Evolutionary conservation across 495 filamentous ascomycete species (phyloP).

Genomic region (Annulohypoxylon moriforme): DNA sequence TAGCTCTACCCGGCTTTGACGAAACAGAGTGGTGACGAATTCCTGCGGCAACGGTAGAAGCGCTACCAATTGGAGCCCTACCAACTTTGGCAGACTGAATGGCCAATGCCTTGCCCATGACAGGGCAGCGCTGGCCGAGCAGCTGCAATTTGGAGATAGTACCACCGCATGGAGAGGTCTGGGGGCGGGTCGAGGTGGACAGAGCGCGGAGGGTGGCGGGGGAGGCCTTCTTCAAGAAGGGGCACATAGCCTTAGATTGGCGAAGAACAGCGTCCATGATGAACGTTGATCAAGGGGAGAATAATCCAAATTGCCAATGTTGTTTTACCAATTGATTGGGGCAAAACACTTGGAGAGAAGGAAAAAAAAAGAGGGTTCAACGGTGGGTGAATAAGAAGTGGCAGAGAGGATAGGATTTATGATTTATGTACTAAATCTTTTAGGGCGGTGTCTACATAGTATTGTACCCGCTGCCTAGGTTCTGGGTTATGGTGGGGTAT

Average conservation of each 20-base stretch:
- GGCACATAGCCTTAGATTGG: slow-evolving; percentile 94
- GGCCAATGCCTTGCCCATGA: slow-evolving; percentile 97
- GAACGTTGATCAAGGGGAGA: slow-evolving; percentile 28
- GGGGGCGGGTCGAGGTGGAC: slow-evolving; percentile 79
- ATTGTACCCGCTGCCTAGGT: not conserved
- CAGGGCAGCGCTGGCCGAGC: slow-evolving; percentile 91
- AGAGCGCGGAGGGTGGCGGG: slow-evolving; percentile 89
- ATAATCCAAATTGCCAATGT: slow-evolving; percentile 3
- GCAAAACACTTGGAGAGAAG: slow-evolving; percentile 12
- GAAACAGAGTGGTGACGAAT: slow-evolving; percentile 59
- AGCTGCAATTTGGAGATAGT: slow-evolving; percentile 98
- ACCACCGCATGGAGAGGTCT: slow-evolving; percentile 80
- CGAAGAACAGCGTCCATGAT: slow-evolving; percentile 93
- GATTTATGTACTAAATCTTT: slow-evolving; percentile 17
- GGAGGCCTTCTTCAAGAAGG: slow-evolving; percentile 94
- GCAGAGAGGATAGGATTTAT: not conserved
- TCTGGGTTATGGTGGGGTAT: slow-evolving; percentile 1
- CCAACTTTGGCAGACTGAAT: slow-evolving; percentile 75
- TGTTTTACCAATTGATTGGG: slow-evolving; percentile 20
- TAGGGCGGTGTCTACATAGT: not conserved
- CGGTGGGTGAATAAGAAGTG: not conserved
- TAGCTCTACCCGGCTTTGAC: slow-evolving; percentile 68
- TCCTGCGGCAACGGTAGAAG: slow-evolving; percentile 58
- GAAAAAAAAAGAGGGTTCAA: slow-evolving; percentile 7
- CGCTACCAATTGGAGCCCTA: slow-evolving; percentile 45